Percentiles rank a stretch among this genome's conserved stretches.
Evolutionary conservation across 2,329 filamentous ascomycete species (phyloP).

Genomic region (Paradendryphiella salina): DNA sequence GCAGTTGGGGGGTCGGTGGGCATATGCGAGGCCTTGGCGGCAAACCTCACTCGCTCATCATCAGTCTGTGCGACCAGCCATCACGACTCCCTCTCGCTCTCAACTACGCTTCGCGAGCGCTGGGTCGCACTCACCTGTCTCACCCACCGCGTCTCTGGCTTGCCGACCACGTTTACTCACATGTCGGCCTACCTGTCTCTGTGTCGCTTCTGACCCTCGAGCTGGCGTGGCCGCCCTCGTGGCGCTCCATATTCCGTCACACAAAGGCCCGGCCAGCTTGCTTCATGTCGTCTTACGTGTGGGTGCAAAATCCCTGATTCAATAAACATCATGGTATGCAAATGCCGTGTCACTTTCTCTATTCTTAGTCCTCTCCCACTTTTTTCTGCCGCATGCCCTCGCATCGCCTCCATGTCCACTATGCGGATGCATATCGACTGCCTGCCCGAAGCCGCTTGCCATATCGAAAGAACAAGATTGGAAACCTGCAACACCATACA

Average conservation of each 20-base stretch:
- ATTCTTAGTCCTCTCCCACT: constrained; percentile 35
- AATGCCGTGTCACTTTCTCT: constrained; percentile 42
- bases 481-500: constrained; percentile 43
- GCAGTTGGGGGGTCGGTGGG: constrained; percentile 14
- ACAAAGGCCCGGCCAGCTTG: constrained; percentile 37
- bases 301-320: constrained; percentile 34
- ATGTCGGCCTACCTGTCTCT: constrained; percentile 20
- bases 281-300: constrained; percentile 45
- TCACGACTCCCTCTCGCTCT: constrained; percentile 23
- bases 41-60: constrained; percentile 22
- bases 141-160: constrained; percentile 23
- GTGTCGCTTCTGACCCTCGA: constrained; percentile 32
- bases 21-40: constrained; percentile 26
- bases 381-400: constrained; percentile 17
- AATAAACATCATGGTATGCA: constrained; percentile 42
- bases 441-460: constrained; percentile 54
- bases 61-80: constrained; percentile 31
- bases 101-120: constrained; percentile 24
- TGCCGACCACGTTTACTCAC: constrained; percentile 37
- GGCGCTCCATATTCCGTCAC: constrained; percentile 35
- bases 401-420: constrained; percentile 15
- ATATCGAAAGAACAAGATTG: constrained; percentile 55
- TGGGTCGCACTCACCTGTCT: constrained; percentile 26
- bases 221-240: constrained; percentile 44
- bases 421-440: constrained; percentile 53